These are phyloP conservation scores for Miscanthus lutarioriparius DNA, from an alignment of 176 grass and related monocot genomes.

Conservation along the genomic window DNA sequence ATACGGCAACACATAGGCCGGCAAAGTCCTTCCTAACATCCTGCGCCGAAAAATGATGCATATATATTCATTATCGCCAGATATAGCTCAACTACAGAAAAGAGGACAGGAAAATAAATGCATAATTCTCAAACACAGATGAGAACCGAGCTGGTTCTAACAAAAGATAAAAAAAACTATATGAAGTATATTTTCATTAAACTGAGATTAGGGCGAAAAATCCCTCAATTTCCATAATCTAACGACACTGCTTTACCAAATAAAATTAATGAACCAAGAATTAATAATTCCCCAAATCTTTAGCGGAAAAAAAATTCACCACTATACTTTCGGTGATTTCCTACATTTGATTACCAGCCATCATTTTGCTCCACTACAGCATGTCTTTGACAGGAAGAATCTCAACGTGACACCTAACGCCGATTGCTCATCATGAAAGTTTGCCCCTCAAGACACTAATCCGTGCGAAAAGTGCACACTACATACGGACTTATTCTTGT, in stretches of 20 bases:
- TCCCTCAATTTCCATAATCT: neutral
- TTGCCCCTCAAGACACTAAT: slow-evolving; percentile 31
- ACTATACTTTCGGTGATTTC: slow-evolving; percentile 23
- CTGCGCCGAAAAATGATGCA: slow-evolving; percentile 34
- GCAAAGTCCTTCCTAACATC: slow-evolving; percentile 46
- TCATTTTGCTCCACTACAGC: slow-evolving; percentile 41
- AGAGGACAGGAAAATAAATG: neutral
- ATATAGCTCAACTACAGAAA: neutral
- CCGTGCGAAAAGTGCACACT: slow-evolving; percentile 13
- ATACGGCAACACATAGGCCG: slow-evolving; percentile 41
- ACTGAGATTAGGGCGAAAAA: neutral
- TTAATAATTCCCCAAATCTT: neutral
- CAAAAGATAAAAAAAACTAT: neutral
- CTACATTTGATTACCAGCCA: slow-evolving; percentile 31
- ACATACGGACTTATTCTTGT: slow-evolving; percentile 35
- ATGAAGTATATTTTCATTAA: neutral
- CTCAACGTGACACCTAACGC: slow-evolving; percentile 41
- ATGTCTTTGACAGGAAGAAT: slow-evolving; percentile 48
- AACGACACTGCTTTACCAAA: neutral
- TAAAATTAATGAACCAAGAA: neutral
- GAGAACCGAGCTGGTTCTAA: neutral
- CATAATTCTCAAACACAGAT: neutral
- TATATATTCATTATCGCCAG: neutral
- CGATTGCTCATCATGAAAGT: slow-evolving; percentile 43
- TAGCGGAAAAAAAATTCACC: neutral